These are phyloP conservation scores for Ganoderma lucidum DNA, from an alignment of 1,284 basidiomycete genomes.

Conservation along the genomic window DNA sequence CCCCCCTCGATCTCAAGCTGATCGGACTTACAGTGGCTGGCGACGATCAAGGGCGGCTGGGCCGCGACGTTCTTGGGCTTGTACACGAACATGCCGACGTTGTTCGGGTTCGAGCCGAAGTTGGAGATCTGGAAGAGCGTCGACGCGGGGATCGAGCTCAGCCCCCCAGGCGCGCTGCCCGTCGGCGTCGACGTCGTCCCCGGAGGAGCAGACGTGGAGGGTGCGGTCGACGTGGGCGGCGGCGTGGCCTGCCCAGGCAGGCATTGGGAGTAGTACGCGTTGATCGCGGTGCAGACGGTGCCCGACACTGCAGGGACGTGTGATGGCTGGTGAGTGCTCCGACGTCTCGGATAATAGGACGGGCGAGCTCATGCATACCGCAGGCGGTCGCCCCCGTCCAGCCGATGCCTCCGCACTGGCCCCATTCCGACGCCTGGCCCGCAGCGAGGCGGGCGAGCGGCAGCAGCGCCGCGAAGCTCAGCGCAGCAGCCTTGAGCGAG, in stretches of 20 bases:
- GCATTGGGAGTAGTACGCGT: conserved; percentile 46
- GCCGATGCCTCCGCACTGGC: conserved; percentile 48
- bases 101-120: conserved; percentile 60
- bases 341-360: conserved; percentile 10
- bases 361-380: conserved; percentile 40
- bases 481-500: conserved; percentile 17
- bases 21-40: conserved; percentile 48
- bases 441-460: conserved; percentile 41
- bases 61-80: conserved; percentile 50
- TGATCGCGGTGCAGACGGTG: conserved; percentile 37
- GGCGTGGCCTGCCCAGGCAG: conserved; percentile 34
- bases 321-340: conserved; percentile 36
- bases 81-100: conserved; percentile 58
- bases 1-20: background rate
- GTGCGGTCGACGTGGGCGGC: conserved; percentile 13
- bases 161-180: conserved; percentile 1
- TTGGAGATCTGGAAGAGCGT: conserved; percentile 38
- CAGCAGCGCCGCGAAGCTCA: conserved; percentile 36
- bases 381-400: conserved; percentile 46
- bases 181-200: background rate
- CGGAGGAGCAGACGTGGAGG: background rate
- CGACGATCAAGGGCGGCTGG: conserved; percentile 54
- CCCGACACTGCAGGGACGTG: conserved; percentile 42
- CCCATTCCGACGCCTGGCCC: conserved; percentile 43
- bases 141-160: conserved; percentile 32